A percentile compares a stretch with the other conserved stretches of the same genome.
Conservation (phyloP, 2,329 filamentous ascomycete species). For the Didymella keratinophila region DNA sequence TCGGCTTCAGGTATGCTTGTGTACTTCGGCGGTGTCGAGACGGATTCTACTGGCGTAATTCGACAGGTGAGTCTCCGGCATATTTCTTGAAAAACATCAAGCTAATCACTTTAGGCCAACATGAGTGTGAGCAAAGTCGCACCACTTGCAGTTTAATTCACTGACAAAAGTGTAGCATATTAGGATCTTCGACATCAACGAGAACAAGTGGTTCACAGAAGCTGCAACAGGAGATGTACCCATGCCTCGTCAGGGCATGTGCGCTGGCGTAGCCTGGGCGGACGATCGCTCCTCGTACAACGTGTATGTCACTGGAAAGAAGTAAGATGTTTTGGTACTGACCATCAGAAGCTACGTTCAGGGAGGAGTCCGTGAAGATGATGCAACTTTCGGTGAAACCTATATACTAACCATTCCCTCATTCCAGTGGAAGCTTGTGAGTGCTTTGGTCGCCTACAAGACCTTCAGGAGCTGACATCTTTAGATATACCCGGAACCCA, state of each 20-base stretch:
- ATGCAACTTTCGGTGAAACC: constrained; percentile 64
- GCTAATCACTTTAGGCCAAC: neutral
- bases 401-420: constrained; percentile 67
- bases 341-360: constrained; percentile 61
- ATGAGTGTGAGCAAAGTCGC: constrained; percentile 22
- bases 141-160: too few species aligned
- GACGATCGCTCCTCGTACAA: neutral
- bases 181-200: constrained; percentile 65
- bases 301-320: neutral
- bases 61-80: too few species aligned
- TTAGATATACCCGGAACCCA: neutral
- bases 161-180: constrained; percentile 35
- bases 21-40: constrained; percentile 57
- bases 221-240: constrained; percentile 62
- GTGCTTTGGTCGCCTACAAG: neutral
- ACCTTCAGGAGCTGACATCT: too few species aligned
- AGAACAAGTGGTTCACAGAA: constrained; percentile 65
- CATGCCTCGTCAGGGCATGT: constrained; percentile 31
- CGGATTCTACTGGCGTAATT: too few species aligned
- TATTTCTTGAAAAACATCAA: too few species aligned
- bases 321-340: neutral
- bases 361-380: constrained; percentile 60
- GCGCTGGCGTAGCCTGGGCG: neutral
- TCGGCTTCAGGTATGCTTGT: constrained; percentile 64
- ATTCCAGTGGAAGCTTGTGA: constrained; percentile 65